Evolutionary conservation across 495 filamentous ascomycete species (phyloP), one percentile per base, ranked within the genome.

Genomic region (Barbatosphaeria neglecta): DNA sequence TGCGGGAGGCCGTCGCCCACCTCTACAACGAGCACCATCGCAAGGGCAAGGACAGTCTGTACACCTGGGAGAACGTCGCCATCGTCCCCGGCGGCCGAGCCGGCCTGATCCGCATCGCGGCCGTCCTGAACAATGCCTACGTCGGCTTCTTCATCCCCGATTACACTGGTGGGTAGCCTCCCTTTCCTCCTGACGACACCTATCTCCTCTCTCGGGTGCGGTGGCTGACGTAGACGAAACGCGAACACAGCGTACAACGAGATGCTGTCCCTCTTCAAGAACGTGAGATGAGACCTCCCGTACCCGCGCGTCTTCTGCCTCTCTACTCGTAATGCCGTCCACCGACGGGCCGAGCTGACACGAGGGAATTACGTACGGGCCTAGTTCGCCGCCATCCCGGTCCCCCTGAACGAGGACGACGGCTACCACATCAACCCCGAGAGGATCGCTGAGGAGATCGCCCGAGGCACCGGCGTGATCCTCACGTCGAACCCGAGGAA

Each of bases 21-120:
- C 75, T 97, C 47, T 97, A 97, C 72, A 96, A 97, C 57, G 81
- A 79, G 58, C 87, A 94, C 64, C 89, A 95, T 58, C 81, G 90
- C 37, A 70, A 90, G 65, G 86, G 84, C 48, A 89, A 92, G 67
- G 69, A 74, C n/a, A 90, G 84, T 61, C 73, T 94, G 64, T 96
- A 97, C 61, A 89, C 84, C n/a, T 95, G 87, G 83, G 90, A 96
- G 69, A 96, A 97, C 66, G 90, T 96, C n/a, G 89, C 86, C 64
- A 93, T 97, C 58, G 90, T 97, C 4, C 90, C 90, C 35, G 90
- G 90, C 63, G 90, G 90, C 22, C 75, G 90, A 50, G 90, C 90
- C 15, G 90, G 90, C 20, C 69, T 97, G 68, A 94, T 96, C 51
- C 78, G 90, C 41, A 94, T 96, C 65, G 89, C 90, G 2, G 90